phyloP scores from a whole-genome alignment of 371 early-diverging fungal species.

The Antonospora locustae region DNA sequence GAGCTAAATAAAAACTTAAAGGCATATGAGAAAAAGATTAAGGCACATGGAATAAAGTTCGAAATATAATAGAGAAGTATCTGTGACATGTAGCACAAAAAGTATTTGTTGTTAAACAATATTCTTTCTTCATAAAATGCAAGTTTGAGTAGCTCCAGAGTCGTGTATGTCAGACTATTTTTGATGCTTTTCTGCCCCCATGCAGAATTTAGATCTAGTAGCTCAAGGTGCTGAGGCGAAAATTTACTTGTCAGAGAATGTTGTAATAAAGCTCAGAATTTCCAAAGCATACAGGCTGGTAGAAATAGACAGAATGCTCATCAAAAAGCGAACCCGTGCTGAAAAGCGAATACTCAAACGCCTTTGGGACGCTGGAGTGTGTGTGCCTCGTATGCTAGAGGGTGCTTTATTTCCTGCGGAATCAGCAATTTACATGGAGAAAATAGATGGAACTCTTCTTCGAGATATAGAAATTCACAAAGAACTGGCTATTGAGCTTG shows the following conservation, averaged over 20 bases:
- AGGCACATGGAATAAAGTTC: no score
- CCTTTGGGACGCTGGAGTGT: constrained; percentile 20
- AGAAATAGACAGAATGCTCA: constrained; percentile 44
- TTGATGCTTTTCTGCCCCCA: no score
- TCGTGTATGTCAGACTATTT: no score
- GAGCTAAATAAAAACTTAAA: no score
- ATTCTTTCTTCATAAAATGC: no score
- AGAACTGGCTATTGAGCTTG: constrained; percentile 19
- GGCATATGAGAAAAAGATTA: no score
- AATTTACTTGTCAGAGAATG: constrained; percentile 22
- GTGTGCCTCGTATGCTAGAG: constrained; percentile 9
- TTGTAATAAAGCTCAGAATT: constrained; percentile 42
- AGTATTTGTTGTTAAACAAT: no score
- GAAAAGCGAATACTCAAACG: constrained; percentile 42
- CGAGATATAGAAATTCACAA: constrained; percentile 10
- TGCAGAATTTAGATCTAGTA: no score
- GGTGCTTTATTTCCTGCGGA: neutral
- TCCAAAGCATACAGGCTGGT: constrained; percentile 45
- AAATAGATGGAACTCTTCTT: constrained; percentile 34
- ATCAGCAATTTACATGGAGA: constrained; percentile 45
- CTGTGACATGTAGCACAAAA: no score
- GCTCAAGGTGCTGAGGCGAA: constrained; percentile 51
- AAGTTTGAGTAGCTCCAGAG: no score
- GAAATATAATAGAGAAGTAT: no score
- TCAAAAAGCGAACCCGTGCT: constrained; percentile 35